These are phyloP conservation scores for Ganoderma resinaceum DNA, from an alignment of 1,284 basidiomycete genomes.

Conservation along the genomic window DNA sequence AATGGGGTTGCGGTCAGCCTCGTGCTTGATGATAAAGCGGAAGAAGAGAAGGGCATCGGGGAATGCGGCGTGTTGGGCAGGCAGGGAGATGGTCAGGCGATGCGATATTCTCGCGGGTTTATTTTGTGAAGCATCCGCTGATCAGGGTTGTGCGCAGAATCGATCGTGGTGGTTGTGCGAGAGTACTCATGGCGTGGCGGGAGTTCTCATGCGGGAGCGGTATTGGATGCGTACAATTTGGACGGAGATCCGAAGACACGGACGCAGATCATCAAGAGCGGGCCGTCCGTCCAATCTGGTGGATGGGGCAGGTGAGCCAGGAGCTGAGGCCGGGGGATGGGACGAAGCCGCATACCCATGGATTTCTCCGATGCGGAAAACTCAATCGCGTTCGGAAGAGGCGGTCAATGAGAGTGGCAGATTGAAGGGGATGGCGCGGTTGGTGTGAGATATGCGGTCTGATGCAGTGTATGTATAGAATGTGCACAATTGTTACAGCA, in stretches of 20 bases:
- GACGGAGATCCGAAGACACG: neutral
- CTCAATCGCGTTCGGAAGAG: neutral
- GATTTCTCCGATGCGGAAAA: neutral
- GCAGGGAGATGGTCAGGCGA: constrained; percentile 10
- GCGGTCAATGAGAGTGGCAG: neutral
- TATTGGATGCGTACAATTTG: neutral
- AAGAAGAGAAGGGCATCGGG: constrained; percentile 10
- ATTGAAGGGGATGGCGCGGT: neutral
- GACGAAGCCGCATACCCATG: neutral
- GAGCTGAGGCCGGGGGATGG: neutral
- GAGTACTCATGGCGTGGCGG: neutral
- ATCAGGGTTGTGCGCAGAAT: neutral
- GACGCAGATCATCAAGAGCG: neutral
- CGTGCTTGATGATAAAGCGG: constrained; percentile 12
- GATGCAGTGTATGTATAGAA: neutral
- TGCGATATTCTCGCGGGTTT: constrained; percentile 4
- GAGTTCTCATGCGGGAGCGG: neutral
- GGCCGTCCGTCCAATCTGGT: neutral
- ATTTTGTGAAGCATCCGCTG: constrained; percentile 18
- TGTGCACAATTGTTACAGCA: neutral
- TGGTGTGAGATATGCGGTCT: neutral
- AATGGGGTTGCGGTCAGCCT: constrained; percentile 15
- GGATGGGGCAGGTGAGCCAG: neutral
- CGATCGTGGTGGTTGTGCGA: constrained; percentile 5
- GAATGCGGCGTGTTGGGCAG: neutral